Conservation (phyloP, 2,329 filamentous ascomycete species). For the Colletotrichum sp. region DNA sequence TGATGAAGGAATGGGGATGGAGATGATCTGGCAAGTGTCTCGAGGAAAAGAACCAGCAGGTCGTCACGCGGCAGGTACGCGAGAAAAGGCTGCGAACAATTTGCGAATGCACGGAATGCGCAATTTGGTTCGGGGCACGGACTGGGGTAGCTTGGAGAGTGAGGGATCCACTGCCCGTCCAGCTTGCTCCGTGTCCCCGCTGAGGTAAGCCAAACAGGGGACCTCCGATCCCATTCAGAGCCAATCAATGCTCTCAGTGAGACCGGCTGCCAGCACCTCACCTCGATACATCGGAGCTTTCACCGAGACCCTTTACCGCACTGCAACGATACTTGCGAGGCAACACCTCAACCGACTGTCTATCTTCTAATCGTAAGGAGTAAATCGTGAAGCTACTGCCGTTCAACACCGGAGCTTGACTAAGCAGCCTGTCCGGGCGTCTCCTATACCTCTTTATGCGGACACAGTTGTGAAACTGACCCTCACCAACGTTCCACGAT, state of each 20-base stretch:
- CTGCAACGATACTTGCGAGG: background rate
- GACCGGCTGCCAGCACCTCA: background rate
- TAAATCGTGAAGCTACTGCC: background rate
- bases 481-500: background rate
- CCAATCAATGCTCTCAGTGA: background rate
- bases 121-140: slow-evolving; percentile 11
- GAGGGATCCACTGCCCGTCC: background rate
- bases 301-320: background rate
- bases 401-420: background rate
- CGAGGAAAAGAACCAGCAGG: background rate
- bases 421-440: background rate
- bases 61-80: slow-evolving; percentile 5
- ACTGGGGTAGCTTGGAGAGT: background rate
- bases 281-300: background rate
- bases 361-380: background rate
- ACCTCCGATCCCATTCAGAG: background rate
- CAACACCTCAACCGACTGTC: background rate
- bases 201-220: slow-evolving; percentile 2
- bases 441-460: background rate
- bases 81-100: slow-evolving; percentile 8
- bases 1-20: background rate
- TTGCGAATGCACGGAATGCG: slow-evolving; percentile 6
- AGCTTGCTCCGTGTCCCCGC: background rate
- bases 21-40: background rate
- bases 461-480: background rate